A percentile compares a stretch with the other conserved stretches of the same genome.
Conservation (phyloP, 768 basidiomycete species). For the Boletus subparvulus region DNA sequence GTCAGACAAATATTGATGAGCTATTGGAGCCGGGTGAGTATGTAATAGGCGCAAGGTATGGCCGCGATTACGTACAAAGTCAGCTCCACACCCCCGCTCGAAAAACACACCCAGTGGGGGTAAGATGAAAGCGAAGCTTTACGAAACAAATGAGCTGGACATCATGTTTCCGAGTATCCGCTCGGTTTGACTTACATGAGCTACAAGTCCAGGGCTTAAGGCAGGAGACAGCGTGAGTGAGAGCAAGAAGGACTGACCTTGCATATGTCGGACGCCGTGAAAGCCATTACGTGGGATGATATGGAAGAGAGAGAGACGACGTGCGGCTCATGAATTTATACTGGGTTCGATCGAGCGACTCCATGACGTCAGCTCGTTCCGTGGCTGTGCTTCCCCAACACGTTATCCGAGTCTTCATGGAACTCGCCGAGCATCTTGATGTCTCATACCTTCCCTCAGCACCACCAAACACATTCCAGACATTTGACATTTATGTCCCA, state of each 20-base stretch:
- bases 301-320: not conserved
- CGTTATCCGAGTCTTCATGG: slow-evolving; percentile 3
- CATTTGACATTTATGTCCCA: slow-evolving; percentile 58
- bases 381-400: slow-evolving; percentile 12
- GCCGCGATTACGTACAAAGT: slow-evolving; percentile 54
- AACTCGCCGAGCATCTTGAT: slow-evolving; percentile 15
- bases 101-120: slow-evolving; percentile 88
- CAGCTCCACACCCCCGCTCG: slow-evolving; percentile 79
- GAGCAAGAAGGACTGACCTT: slow-evolving; percentile 47
- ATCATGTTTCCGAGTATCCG: not conserved
- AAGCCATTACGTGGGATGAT: slow-evolving; percentile 49
- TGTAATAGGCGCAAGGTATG: not conserved
- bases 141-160: slow-evolving; percentile 13
- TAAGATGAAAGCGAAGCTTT: slow-evolving; percentile 64
- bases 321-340: slow-evolving; percentile 15
- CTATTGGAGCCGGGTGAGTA: slow-evolving; percentile 12
- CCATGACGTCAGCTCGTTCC: slow-evolving; percentile 29
- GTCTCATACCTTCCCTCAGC: slow-evolving; percentile 37
- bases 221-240: not conserved
- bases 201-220: slow-evolving; percentile 27
- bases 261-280: slow-evolving; percentile 74
- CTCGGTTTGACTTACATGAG: slow-evolving; percentile 39
- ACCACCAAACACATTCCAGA: slow-evolving; percentile 35
- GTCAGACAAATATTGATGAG: slow-evolving; percentile 79
- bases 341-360: not conserved